Percentiles rank a stretch among this genome's conserved stretches.
phyloP scores from a whole-genome alignment of 2,329 filamentous ascomycete genomes.

The Aspergillus pseudoviridinutans region DNA sequence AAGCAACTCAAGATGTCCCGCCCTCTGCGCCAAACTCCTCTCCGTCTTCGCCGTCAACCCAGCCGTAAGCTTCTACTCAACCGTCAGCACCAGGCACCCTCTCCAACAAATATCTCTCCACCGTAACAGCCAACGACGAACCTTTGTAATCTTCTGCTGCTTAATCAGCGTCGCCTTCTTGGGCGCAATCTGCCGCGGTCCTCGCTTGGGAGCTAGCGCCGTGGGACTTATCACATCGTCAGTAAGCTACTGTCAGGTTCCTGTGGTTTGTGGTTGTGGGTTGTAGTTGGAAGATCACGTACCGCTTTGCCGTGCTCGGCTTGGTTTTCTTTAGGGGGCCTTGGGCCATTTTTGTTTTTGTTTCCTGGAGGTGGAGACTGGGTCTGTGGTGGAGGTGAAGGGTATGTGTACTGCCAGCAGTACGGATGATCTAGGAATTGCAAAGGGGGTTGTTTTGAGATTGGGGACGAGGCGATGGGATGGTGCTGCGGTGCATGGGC shows the following conservation, averaged over 20 bases:
- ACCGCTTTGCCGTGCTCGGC: conserved; percentile 35
- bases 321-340: conserved; percentile 43
- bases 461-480: not conserved
- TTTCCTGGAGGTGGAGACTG: not conserved
- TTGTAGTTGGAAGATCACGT: conserved; percentile 8
- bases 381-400: not conserved
- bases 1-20: conserved; percentile 67
- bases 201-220: conserved; percentile 52
- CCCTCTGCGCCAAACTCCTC: conserved; percentile 60
- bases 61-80: conserved; percentile 53
- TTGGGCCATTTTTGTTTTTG: conserved; percentile 13
- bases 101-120: conserved; percentile 1
- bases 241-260: not conserved
- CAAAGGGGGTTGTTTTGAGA: not conserved
- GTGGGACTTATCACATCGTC: conserved; percentile 14
- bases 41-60: conserved; percentile 65
- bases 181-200: conserved; percentile 60
- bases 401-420: conserved; percentile 11
- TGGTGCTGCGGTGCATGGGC: not conserved
- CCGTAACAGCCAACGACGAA: conserved; percentile 20
- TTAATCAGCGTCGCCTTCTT: conserved; percentile 60
- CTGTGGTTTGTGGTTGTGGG: not conserved
- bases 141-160: conserved; percentile 61
- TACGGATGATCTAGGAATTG: not conserved
- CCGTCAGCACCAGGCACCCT: conserved; percentile 18